Evolutionary conservation across 495 filamentous ascomycete genomes (phyloP), one percentile per base, ranked within the genome.

Genomic region (Podospora bellae-mahoneyi): DNA sequence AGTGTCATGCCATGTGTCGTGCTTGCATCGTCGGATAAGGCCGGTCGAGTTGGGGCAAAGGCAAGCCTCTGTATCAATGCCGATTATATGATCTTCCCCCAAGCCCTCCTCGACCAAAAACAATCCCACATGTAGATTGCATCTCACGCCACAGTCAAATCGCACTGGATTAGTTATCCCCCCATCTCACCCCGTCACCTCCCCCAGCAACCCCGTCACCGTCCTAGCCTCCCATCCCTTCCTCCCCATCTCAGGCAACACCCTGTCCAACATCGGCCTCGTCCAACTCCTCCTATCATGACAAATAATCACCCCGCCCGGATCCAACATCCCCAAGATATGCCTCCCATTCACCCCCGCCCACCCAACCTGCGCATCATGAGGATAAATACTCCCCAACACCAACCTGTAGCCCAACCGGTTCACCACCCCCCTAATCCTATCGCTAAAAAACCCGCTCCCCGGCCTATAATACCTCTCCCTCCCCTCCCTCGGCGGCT

Each of bases 261-360:
- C 89, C 64, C 76, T 83, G 58, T 79, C 77, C 75, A 96, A 73
- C 90, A 94, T 94, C 0, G 90, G 88, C 70, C 82, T 79, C 28
- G 92, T 94, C 90, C 92, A 96, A 60, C 82, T 79, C 74, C 92
- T 84, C 71, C 92, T 75, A 81, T 96, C 92, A 79, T 96, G 92
- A 72, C 90, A 91, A 26, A 96, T 86, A 56, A 96, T 88, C 56
- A 96, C 87, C 57, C 87, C 89, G 0, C 92, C 92, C 0, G 90
- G 88, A 58, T 82, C 76, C 30, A 92, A 76, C 89, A 92, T 92
- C 74, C 90, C 91, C 71, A 94, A 73, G 3, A 96, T 84, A 82
- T 95, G 92, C 64, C 80, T 81, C n/a, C 90, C 88, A 81, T 96
- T 96, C 64, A 94, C 64, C 69, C 82, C 82, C 74, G 84, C 79